phyloP scores from a whole-genome alignment of 108 stramenopile species.

The Cyclotella atomus region DNA sequence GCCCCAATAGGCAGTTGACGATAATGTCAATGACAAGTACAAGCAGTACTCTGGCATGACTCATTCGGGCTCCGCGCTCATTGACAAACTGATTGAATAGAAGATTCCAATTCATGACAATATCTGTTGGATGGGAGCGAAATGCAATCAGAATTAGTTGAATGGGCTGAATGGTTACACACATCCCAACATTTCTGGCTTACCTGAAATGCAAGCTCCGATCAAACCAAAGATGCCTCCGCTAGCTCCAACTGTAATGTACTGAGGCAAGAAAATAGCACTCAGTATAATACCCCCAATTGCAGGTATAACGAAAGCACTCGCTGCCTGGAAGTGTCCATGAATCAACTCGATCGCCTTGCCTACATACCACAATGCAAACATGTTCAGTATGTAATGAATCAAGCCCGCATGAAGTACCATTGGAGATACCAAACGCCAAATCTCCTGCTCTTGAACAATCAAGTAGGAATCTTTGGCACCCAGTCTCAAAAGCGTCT shows the following conservation, averaged over 20 bases:
- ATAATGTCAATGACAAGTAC: conserved; percentile 80
- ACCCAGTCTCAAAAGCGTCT: conserved; percentile 86
- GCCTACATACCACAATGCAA: conserved; percentile 90
- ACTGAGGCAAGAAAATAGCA: conserved; percentile 90
- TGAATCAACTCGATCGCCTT: conserved; percentile 89
- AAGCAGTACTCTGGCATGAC: conserved; percentile 72
- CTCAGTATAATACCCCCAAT: conserved; percentile 88
- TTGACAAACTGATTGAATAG: conserved; percentile 77
- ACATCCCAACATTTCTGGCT: not conserved
- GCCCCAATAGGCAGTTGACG: conserved; percentile 82
- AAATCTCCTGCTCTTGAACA: conserved; percentile 83
- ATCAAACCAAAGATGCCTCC: conserved; percentile 96
- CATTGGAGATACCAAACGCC: conserved; percentile 85
- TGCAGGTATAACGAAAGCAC: conserved; percentile 76
- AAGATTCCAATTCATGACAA: conserved; percentile 93
- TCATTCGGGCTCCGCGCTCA: conserved; percentile 70
- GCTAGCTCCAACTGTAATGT: conserved; percentile 90
- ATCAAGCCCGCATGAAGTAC: conserved; percentile 96
- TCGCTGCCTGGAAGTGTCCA: conserved; percentile 71
- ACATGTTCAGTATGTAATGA: conserved; percentile 91
- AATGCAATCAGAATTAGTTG: not conserved
- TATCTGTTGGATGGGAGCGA: conserved; percentile 52
- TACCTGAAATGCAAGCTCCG: conserved; percentile 80
- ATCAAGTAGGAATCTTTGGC: conserved; percentile 91
- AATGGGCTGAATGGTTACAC: not conserved